Base-by-base conservation (phyloP, 2,329 filamentous ascomycete genomes). In the Ceratocystis colombiana region DNA sequence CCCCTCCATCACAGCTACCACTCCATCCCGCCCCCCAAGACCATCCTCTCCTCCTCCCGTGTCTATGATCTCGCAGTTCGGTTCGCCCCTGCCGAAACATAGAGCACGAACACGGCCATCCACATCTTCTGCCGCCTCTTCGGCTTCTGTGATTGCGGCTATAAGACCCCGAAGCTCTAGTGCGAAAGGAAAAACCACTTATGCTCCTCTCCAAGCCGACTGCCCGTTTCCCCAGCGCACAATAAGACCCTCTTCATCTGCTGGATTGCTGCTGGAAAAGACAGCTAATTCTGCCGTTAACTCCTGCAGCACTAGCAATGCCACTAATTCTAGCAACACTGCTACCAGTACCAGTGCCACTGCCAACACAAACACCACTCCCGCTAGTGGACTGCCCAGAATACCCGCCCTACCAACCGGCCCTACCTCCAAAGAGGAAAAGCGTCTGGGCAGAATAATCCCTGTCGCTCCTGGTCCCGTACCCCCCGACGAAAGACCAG, bases 401-500 rank as follows among this genome's bases (percentile, higher is more conserved):
- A 20, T 59, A 59, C 55, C 55, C 25, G 55, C 17, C 55, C 22
- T 59, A 30, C 55, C 55, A 59, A 59, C 17, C 30, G 55, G 55
- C 55, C 55, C 55, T 59, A 37, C 55, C 20, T 59, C 55, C 55
- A 59, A 59, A 59, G 55, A 59, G 15, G 55, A 59, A 59, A 59
- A 59, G 55, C 55, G 55, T n/a, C 12, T 59, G 55, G 55, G 37
- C 46, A 67, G 64, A 55, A 53, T 68, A 12, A 64, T 68, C 25
- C 64, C 64, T 22, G 66, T 68, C 10, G 48, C 66, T 5, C 61
- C 64, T 48, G 46, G 44, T 17, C 64, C 59, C 33, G 53, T 68
- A 25, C 67, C 64, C 10, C 33, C 61, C 8, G 64, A 68, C 10
- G 64, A 68, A 22, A 61, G 67, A n/a, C 67, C 64, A 20, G 64